Base-by-base conservation (phyloP, 805 yeast genomes). In the Schwanniomyces vanrijiae region DNA sequence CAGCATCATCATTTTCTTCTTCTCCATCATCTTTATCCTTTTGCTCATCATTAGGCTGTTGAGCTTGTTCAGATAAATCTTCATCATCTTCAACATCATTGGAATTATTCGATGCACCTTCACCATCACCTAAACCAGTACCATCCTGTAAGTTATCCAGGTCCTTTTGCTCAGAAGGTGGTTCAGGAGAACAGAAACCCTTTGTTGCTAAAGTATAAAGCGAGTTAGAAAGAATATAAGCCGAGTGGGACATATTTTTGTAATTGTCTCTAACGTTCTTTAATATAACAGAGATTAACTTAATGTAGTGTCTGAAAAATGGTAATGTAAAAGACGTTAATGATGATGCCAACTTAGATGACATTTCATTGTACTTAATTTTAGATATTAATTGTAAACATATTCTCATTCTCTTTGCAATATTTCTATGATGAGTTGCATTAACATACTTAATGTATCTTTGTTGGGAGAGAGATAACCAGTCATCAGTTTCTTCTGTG, bases 101-200 rank as follows among this genome's bases (percentile, higher is more conserved):
- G 0, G 92, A 82, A 55, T 86, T 81, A 56, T 87, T 85, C 21
- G 82, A 76, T 2, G 87, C 96, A 53, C 97, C 98, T 46, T 77
- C 83, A 20, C 98, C 99, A 58, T 92, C 94, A 29, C 99, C 99
- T 18, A 88, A 70, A 6, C 96, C 96, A 6, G 96, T 88, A 40
- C 97, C 98, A 38, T 88, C 94, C 37, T 86, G 86, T 48, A 85
- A 62, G 44, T 86, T 77, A 41, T 77, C 77, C 42, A 79, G 75
- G 14, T 80, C 80, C 50, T 81, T 82, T 47, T 84, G 81, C 46
- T 84, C 86, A 13, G 78, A 58, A 5, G 87, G 86, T 16, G 89
- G 84, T 59, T 88, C 87, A 10, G 99, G 99, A 1, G 95, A 81
- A 61, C 99, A 94, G 78, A 90, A 91, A 0, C 99, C 99, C 45